Conservation (phyloP, 2,329 filamentous ascomycete genomes). For the Hyphodiscus sp. region DNA sequence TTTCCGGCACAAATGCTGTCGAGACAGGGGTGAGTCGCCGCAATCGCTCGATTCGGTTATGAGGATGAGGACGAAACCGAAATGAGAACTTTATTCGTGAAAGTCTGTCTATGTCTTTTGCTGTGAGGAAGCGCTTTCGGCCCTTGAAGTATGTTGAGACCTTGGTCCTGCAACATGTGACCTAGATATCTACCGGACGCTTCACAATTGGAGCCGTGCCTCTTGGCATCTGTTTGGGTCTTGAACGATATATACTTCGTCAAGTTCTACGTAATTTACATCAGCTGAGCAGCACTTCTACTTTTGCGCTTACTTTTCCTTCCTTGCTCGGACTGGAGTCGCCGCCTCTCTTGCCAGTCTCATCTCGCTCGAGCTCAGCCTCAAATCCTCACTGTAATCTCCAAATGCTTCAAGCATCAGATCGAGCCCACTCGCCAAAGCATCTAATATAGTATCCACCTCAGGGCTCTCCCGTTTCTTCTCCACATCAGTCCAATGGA, state of each 20-base stretch:
- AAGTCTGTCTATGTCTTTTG: too few relatives aligned
- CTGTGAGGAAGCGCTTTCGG: too few relatives aligned
- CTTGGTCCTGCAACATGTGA: too few relatives aligned
- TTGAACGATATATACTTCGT: neutral
- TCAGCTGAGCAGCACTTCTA: neutral
- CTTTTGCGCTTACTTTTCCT: slow-evolving; percentile 1
- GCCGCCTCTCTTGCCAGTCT: slow-evolving; percentile 63
- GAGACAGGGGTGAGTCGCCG: slow-evolving; percentile 2
- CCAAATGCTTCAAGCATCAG: slow-evolving; percentile 67
- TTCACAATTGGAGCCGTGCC: neutral
- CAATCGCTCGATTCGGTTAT: slow-evolving; percentile 16
- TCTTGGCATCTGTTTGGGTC: neutral
- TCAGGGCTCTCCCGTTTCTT: slow-evolving; percentile 48
- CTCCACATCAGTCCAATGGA: slow-evolving; percentile 75
- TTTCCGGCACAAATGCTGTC: neutral
- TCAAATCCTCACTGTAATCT: slow-evolving; percentile 64
- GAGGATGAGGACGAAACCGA: too few relatives aligned
- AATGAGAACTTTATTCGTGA: too few relatives aligned
- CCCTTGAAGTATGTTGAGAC: too few relatives aligned
- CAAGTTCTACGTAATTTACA: neutral
- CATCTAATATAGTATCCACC: slow-evolving; percentile 62
- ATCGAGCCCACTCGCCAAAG: slow-evolving; percentile 57
- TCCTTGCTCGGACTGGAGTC: neutral
- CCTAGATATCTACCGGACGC: neutral
- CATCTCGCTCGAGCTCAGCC: slow-evolving; percentile 65